Evolutionary conservation across 192 early-diverging fungal genomes (phyloP), one percentile per base, ranked within the genome.

Genomic region (Entomortierella lignicola): DNA sequence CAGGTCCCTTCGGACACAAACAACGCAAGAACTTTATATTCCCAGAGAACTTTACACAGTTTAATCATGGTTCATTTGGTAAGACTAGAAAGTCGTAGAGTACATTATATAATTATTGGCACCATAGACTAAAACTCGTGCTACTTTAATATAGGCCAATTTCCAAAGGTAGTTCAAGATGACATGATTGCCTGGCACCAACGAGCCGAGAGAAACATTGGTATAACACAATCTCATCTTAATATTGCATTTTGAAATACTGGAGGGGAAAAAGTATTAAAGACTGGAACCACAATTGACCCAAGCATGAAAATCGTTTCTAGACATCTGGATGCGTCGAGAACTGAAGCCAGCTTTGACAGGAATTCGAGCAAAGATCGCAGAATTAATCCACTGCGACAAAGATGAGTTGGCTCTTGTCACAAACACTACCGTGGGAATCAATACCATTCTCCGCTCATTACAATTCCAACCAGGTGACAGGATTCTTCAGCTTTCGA

Each of bases 21-120:
- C 48, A 81, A 34, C 82, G 84, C 5, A 25, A 62, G 50, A 63
- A 85, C 34, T 91, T 91, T 55, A 60, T 85, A 29, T 72, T 91
- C 23, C 85, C 84, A 8, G 65, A 81, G 17, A 74, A 66, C 18
- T 88, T 72, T 32, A 82, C 80, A 25, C 82, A 88, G n/a, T 71
- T 85, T 41, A 92, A 92, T 69, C 86, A 92, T 56, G 91, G 91
- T 20, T 88, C 91, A n/a, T 92, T 75, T 53, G 91, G 91, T 52
- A 69, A 63, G 63, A 34, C 61, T 39, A 72, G 62, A 50, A 63
- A 61, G 55, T 47, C 4, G 5, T 47, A 4, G 15, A 12, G 20
- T 47, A 12, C 4, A 47, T 37, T 4, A 37, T 37, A 37, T 37
- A 4, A 37, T 4, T 37, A 37, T 37, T 37, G 10, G 34, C 34